Evolutionary conservation across 2,329 filamentous ascomycete species (phyloP), one percentile per base, ranked within the genome.

Genomic region (Scopulariopsis brevicaulis): DNA sequence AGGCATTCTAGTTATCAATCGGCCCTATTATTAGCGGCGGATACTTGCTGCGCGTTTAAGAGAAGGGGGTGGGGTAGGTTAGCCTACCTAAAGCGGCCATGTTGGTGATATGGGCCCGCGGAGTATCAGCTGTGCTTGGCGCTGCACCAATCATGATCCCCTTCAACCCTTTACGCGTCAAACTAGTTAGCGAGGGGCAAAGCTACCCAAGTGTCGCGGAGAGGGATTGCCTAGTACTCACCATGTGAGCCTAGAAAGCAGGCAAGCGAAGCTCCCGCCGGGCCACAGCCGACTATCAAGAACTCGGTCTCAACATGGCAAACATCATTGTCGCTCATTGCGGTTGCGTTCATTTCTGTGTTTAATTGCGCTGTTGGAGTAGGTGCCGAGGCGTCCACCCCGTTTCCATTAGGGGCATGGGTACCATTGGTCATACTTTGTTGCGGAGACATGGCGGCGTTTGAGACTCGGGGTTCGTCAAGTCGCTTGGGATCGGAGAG

Each of bases 81-180:
- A 10, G 53, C 64, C 40, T 64, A 74, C 73, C 72, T 20, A 80
- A 65, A 0, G 79, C 79, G 0, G 79, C 80, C 66, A 78, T 78
- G 64, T 84, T 85, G 51, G 78, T 83, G 58, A 84, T 81, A 64
- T 85, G 82, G 0, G 81, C 82, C 28, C 82, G 70, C 1, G 82
- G 82, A 1, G 80, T 83, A 59, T 79, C 70, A 1, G 81, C 79
- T 1, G 76, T 81, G 3, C 75, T 73, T 0, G 78, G 66, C 0
- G 76, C 73, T 1, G 72, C 64, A 7, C 74, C 74, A 55, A 85
- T 71, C 61, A 84, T 74, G 52, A 84, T 72, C 1, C 82, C 82
- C 34, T 68, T 77, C 4, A 79, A 65, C 1, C 73, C 77, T 77
- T 53, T 50, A 20, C 14, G 53, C 18, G n/a, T 4, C 10, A 48